Evolutionary conservation across 768 basidiomycete species (phyloP), one percentile per base, ranked within the genome.

Genomic region (Lactarius akahatsu): DNA sequence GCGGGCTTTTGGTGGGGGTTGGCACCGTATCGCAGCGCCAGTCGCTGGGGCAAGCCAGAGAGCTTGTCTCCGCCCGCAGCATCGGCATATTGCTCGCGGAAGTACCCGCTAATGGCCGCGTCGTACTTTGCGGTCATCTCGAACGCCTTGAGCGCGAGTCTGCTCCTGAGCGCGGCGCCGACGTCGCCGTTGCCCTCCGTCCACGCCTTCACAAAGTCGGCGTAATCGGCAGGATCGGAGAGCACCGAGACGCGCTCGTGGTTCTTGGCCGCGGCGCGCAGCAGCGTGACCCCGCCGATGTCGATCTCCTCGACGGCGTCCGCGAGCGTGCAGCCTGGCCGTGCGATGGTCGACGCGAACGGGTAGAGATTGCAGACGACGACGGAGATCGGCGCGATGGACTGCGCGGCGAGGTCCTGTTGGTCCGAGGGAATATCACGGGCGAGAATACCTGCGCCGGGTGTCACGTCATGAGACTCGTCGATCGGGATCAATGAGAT

Each of bases 361-460:
- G 97, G 97, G 81, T 99, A 98, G 61, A 99, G 87, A 77, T 99
- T 99, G 87, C 97, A 99, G 68, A 97, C 95, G 64, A 99, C 96
- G 80, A 99, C 90, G 63, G 91, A 88, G 79, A 98, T 98, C 68
- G 92, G 92, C 7, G 91, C 86, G 77, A 99, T 98, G 65, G 81
- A 81, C 73, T 96, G 94, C 8, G 87, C 81, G 34, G 84, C 79
- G 60, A 98, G 85, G 76, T 99, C 97, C 62, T 84, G 81, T 70
- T 94, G 85, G 78, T 99, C 97, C 11, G 94, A 94, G 4, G 90
- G 86, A 70, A 95, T 96, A 60, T 89, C 84, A 23, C 97, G 89
- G 6, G 97, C 95, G 52, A 99, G 87, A 70, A 99, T 99, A 34
- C 96, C 95, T 96, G 63, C 4, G 55, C 8, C 30, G 10, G 30